phyloP scores from a whole-genome alignment of 2,329 filamentous ascomycete genomes.

The Penicillium sclerotiorum region DNA sequence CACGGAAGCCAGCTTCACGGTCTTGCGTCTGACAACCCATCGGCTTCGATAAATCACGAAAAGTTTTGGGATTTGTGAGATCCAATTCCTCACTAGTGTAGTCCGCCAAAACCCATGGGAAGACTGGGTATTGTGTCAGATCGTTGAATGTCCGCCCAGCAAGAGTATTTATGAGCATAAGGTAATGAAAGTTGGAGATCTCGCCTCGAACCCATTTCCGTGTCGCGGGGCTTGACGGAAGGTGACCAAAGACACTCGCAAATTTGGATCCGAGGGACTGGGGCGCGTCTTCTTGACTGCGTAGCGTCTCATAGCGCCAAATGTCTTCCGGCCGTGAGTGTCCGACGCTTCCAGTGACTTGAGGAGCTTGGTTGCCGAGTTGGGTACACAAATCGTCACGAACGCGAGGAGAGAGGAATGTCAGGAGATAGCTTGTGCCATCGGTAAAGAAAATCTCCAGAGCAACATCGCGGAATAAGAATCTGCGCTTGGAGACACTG shows the following conservation, averaged over 20 bases:
- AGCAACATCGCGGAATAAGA: conserved; percentile 91
- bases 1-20: conserved; percentile 76
- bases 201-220: conserved; percentile 90
- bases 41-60: conserved; percentile 89
- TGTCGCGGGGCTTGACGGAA: conserved; percentile 79
- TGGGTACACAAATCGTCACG: conserved; percentile 81
- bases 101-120: conserved; percentile 94
- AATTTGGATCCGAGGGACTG: conserved; percentile 82
- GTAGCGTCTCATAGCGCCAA: conserved; percentile 87
- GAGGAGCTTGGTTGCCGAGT: conserved; percentile 76
- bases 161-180: conserved; percentile 98
- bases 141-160: conserved; percentile 97
- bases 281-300: conserved; percentile 64
- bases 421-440: conserved; percentile 90
- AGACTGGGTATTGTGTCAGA: conserved; percentile 95
- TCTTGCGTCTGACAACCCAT: conserved; percentile 87
- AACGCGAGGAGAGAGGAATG: conserved; percentile 70
- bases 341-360: conserved; percentile 70
- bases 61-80: conserved; percentile 78
- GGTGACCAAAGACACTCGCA: conserved; percentile 86
- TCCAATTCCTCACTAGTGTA: conserved; percentile 94
- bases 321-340: conserved; percentile 80
- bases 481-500: conserved; percentile 92
- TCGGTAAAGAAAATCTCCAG: conserved; percentile 98
- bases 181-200: conserved; percentile 97